Evolutionary conservation across 2,329 filamentous ascomycete species (phyloP).

Genomic region (Fusarium sp.): DNA sequence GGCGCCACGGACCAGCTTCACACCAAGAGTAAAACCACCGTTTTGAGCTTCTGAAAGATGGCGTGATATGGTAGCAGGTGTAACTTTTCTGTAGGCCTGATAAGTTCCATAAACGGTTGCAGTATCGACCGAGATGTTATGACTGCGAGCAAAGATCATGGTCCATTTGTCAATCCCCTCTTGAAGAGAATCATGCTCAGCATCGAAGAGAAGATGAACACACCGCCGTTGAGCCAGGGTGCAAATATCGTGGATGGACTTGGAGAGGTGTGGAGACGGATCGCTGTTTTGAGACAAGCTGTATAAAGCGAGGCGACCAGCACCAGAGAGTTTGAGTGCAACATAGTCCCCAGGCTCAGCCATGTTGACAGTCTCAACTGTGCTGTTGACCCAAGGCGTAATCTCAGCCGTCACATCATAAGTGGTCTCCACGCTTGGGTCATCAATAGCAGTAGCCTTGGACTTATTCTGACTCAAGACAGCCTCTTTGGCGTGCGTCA

Average conservation of each 20-base stretch:
- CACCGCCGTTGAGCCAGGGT: conserved; percentile 73
- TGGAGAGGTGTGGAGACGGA: conserved; percentile 71
- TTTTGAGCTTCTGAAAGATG: conserved; percentile 69
- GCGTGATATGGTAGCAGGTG: conserved; percentile 63
- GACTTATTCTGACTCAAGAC: conserved; percentile 70
- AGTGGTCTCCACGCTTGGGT: conserved; percentile 53
- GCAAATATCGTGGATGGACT: conserved; percentile 80
- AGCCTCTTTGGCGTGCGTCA: conserved; percentile 86
- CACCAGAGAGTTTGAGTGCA: conserved; percentile 81
- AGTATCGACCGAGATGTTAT: conserved; percentile 70
- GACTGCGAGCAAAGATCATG: conserved; percentile 76
- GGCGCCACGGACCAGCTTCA: conserved; percentile 80
- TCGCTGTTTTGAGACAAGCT: conserved; percentile 63
- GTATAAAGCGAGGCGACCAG: conserved; percentile 77
- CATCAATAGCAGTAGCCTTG: conserved; percentile 55
- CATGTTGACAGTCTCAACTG: conserved; percentile 76
- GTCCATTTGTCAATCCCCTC: conserved; percentile 84
- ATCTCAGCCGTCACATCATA: conserved; percentile 70
- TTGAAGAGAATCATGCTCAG: conserved; percentile 83
- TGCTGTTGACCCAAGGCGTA: conserved; percentile 78
- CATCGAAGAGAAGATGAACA: conserved; percentile 84
- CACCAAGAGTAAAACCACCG: conserved; percentile 72
- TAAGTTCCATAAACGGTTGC: conserved; percentile 84
- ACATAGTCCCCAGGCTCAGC: conserved; percentile 72
- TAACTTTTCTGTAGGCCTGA: conserved; percentile 78